phyloP scores from a whole-genome alignment of 345 rosid genomes.

The Arabis hirsuta region DNA sequence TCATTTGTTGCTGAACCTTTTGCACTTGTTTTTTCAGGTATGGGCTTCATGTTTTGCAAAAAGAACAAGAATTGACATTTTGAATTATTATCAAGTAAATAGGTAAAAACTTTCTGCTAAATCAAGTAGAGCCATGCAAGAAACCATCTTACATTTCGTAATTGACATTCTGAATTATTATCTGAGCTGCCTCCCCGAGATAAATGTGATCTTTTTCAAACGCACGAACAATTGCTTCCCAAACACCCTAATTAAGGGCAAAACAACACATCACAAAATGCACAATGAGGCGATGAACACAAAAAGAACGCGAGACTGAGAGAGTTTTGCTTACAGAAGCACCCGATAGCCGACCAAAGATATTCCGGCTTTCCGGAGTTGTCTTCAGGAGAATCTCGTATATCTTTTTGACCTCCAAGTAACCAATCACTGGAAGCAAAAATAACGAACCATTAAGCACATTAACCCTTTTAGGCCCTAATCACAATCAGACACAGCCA shows the following conservation, averaged over 20 bases:
- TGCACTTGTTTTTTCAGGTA: constrained; percentile 96
- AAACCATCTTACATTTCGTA: constrained; percentile 80
- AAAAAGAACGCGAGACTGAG: background rate
- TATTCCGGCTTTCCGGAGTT: constrained; percentile 82
- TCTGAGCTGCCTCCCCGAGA: constrained; percentile 96
- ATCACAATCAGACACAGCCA: constrained; percentile 6
- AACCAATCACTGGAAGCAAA: constrained; percentile 65
- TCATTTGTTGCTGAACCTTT: constrained; percentile 85
- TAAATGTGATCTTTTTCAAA: constrained; percentile 85
- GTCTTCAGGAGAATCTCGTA: constrained; percentile 75
- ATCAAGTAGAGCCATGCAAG: constrained; percentile 23
- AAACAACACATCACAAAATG: constrained; percentile 1
- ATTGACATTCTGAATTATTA: constrained; percentile 86
- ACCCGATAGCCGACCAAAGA: constrained; percentile 93
- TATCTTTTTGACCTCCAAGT: constrained; percentile 78
- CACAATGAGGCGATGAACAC: background rate
- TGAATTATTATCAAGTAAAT: constrained; percentile 3
- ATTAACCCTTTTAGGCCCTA: background rate
- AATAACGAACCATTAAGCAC: constrained; percentile 2
- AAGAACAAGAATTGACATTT: constrained; percentile 6
- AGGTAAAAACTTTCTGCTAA: constrained; percentile 1
- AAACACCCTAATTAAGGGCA: constrained; percentile 60
- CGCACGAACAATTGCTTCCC: constrained; percentile 85
- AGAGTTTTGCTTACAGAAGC: constrained; percentile 67
- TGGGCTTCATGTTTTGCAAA: constrained; percentile 55